Conservation (phyloP, 345 rosid genomes). For the Abelmoschus esculentus region DNA sequence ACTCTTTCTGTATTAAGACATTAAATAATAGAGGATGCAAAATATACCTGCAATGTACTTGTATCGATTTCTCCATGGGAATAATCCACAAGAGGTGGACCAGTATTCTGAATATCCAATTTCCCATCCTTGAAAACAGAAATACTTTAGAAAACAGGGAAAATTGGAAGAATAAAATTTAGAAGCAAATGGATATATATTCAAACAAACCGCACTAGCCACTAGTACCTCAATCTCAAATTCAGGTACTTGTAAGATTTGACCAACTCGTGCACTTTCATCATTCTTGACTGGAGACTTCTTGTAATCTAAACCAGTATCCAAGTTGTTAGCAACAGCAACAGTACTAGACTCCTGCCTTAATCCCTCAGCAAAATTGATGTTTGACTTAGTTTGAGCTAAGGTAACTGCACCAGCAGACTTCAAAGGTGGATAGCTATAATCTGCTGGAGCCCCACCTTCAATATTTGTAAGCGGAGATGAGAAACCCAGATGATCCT, state of each 20-base stretch:
- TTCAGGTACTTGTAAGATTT: constrained; percentile 33
- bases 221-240: constrained; percentile 43
- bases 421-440: constrained; percentile 44
- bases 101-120: constrained; percentile 30
- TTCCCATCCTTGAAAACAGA: constrained; percentile 39
- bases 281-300: constrained; percentile 35
- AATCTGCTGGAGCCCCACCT: constrained; percentile 38
- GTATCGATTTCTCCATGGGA: constrained; percentile 37
- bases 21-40: not conserved
- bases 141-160: not conserved
- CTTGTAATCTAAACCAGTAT: constrained; percentile 24
- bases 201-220: not conserved
- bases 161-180: not conserved
- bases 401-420: constrained; percentile 30
- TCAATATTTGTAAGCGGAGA: constrained; percentile 44
- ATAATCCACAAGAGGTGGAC: constrained; percentile 30
- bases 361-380: constrained; percentile 28
- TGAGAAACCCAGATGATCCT: constrained; percentile 69
- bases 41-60: constrained; percentile 50
- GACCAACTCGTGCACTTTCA: constrained; percentile 29
- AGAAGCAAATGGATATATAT: not conserved
- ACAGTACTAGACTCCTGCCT: constrained; percentile 17
- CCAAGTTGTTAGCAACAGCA: constrained; percentile 12
- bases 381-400: constrained; percentile 20
- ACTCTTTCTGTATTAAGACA: not conserved